phyloP scores from a whole-genome alignment of 2,329 filamentous ascomycete species.

The Pleurostoma richardsiae region DNA sequence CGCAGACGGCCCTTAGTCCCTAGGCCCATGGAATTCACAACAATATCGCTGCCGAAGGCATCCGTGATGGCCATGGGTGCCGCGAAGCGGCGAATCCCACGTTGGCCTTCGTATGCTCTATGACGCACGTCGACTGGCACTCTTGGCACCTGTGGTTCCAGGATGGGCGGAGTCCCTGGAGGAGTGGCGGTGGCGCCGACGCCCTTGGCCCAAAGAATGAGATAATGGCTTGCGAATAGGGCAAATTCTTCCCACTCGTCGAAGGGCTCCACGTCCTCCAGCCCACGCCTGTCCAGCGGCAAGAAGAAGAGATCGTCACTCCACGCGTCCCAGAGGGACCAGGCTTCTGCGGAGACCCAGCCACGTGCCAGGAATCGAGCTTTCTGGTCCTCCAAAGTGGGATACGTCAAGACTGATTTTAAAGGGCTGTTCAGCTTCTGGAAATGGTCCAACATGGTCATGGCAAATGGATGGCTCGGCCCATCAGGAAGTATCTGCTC shows the following conservation, averaged over 20 bases:
- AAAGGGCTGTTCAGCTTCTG: slow-evolving; percentile 73
- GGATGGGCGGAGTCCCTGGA: neutral
- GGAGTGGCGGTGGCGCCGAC: neutral
- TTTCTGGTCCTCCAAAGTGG: slow-evolving; percentile 59
- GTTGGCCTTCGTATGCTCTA: slow-evolving; percentile 28
- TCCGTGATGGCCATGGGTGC: slow-evolving; percentile 39
- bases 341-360: slow-evolving; percentile 58
- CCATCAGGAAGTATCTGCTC: slow-evolving; percentile 84
- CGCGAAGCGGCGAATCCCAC: slow-evolving; percentile 55
- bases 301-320: slow-evolving; percentile 61
- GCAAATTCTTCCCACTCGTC: slow-evolving; percentile 97
- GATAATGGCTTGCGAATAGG: slow-evolving; percentile 80
- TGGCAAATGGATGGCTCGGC: slow-evolving; percentile 73
- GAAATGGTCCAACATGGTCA: slow-evolving; percentile 81
- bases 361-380: slow-evolving; percentile 64
- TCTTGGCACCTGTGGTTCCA: neutral
- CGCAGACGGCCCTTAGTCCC: slow-evolving; percentile 37
- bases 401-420: slow-evolving; percentile 69
- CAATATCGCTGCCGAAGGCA: slow-evolving; percentile 34
- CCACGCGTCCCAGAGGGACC: slow-evolving; percentile 82
- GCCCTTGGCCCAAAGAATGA: slow-evolving; percentile 63
- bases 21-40: slow-evolving; percentile 37
- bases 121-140: slow-evolving; percentile 19
- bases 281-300: slow-evolving; percentile 47
- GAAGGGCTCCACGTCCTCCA: slow-evolving; percentile 76